These are phyloP conservation scores for Fonsecaea multimorphosa DNA, from an alignment of 2,329 filamentous ascomycete species.

Conservation along the genomic window DNA sequence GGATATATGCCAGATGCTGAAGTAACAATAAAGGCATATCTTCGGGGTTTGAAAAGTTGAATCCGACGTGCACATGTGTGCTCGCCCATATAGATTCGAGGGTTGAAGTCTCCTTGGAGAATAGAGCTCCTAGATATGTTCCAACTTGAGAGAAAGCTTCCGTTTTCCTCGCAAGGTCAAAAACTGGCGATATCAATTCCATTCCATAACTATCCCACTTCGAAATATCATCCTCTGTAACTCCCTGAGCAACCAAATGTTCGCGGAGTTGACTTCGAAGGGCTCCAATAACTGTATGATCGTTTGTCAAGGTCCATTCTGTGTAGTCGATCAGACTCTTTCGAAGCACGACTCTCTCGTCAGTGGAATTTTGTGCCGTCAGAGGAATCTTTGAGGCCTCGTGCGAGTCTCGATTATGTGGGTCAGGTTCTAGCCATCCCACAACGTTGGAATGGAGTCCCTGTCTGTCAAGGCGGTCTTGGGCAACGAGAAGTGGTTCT, in stretches of 20 bases:
- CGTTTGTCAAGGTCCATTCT: constrained; percentile 36
- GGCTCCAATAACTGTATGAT: constrained; percentile 31
- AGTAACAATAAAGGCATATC: constrained; percentile 30
- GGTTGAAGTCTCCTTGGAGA: constrained; percentile 9
- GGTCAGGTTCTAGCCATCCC: constrained; percentile 26
- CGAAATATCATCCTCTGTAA: constrained; percentile 1
- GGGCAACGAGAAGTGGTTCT: constrained; percentile 33
- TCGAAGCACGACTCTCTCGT: constrained; percentile 23
- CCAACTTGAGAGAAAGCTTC: constrained; percentile 19
- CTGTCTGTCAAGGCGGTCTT: constrained; percentile 15
- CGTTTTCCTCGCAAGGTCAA: constrained; percentile 22
- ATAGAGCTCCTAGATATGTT: constrained; percentile 27
- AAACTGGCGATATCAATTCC: constrained; percentile 30
- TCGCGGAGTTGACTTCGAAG: constrained; percentile 25
- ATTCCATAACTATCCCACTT: constrained; percentile 32
- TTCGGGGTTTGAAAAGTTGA: constrained; percentile 25
- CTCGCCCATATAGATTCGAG: constrained; percentile 34
- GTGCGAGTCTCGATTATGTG: not conserved
- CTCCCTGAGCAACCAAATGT: constrained; percentile 1
- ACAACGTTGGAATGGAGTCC: constrained; percentile 26
- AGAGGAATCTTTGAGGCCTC: constrained; percentile 17
- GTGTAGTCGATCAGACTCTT: constrained; percentile 25
- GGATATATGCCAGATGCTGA: constrained; percentile 35
- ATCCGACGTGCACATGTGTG: constrained; percentile 36
- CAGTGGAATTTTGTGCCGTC: not conserved